Base-by-base conservation (phyloP, 1,284 basidiomycete species). In the Puccinia hordei region DNA sequence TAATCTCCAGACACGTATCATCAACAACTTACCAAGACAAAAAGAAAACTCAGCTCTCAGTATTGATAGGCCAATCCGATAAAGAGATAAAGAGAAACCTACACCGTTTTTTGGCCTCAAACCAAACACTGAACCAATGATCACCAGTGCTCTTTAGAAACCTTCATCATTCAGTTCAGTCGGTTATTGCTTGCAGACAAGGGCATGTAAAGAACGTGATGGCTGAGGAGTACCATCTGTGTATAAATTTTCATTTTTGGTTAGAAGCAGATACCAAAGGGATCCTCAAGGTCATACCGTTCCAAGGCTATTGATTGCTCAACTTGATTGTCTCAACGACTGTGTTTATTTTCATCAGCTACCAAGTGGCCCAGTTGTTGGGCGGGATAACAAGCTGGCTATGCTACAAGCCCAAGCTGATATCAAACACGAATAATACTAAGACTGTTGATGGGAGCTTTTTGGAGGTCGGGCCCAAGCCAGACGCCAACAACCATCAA, bases 221-320 rank as follows among this genome's bases (percentile, higher is more conserved):
- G 55, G 17, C 22, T 73, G 71, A 53, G 19, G 38, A 57, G 27
- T 57, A 1, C 12, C 1, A 10, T 63, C 30, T n/a, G n/a, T n/a
- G 8, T 33, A 13, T 19, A 27, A 93, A 95, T 85, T 95, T 91
- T 86, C 93, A 95, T 85, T 88, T 93, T 73, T 95, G 93, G 92
- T 88, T 95, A 53, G 93, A 92, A 0, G 92, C 89, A 5, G 93
- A 95, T 84, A 93, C 92, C n/a, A 93, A 93, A 85, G 92, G 92
- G 24, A 88, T 95, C 82, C 88, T 95, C 51, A 86, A 94, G 74
- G 89, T 95, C 72, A 87, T 95, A 63, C 93, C 93, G 0, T 91
- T 91, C 27, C 91, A 90, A 6, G 86, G 86, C 57, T 92, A 90
- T 88, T 88, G 93, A 63, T 88, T 90, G 8, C 72, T 92, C 83